phyloP scores from a whole-genome alignment of 1,139 yeast species.

The Pichia sp. region DNA sequence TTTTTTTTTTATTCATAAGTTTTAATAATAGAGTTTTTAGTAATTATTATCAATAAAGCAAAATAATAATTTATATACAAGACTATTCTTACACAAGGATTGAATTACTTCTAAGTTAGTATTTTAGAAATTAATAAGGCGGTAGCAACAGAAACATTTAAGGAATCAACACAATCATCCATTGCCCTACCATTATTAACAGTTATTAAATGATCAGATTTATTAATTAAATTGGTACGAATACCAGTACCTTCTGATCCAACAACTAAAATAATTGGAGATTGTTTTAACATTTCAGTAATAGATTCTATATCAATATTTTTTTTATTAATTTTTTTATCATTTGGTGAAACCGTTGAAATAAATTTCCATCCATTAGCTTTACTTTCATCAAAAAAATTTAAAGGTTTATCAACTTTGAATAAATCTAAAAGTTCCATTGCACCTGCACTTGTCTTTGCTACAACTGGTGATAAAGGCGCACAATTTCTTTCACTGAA shows the following conservation, averaged over 20 bases:
- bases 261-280: conserved; percentile 65
- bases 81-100: neutral
- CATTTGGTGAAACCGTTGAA: conserved; percentile 46
- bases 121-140: conserved; percentile 27
- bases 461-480: conserved; percentile 66
- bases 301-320: conserved; percentile 40
- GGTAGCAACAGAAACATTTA: conserved; percentile 87
- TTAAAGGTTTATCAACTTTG: conserved; percentile 49
- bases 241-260: conserved; percentile 88
- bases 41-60: too few species aligned
- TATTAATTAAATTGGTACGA: conserved; percentile 53
- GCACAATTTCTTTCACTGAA: conserved; percentile 70
- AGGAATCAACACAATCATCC: conserved; percentile 57
- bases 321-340: conserved; percentile 19
- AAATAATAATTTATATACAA: neutral
- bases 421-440: conserved; percentile 65
- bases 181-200: conserved; percentile 34
- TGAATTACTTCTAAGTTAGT: neutral
- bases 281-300: conserved; percentile 34
- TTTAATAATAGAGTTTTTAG: too few species aligned
- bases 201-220: conserved; percentile 61
- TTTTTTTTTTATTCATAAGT: neutral
- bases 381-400: conserved; percentile 52
- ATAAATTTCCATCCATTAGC: conserved; percentile 66
- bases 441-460: conserved; percentile 86